Evolutionary conservation across 1,139 yeast species (phyloP), one percentile per base, ranked within the genome.

Genomic region (Saccharomyces hybrid): DNA sequence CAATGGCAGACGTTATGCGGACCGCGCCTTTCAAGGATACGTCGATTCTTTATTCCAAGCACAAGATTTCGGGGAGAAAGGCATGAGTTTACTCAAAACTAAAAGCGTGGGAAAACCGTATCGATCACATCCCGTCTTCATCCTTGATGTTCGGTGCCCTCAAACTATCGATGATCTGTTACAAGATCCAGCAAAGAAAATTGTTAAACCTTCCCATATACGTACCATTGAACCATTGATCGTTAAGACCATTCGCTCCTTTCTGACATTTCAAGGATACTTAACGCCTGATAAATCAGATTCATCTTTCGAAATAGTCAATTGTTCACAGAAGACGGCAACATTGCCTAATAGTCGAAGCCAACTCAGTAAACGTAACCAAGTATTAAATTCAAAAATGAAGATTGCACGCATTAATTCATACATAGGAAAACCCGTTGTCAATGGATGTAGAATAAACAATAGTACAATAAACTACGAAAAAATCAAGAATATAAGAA

Each of bases 181-280:
- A 2, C 81, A 78, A 57, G 78, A 76, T 55, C 75, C 80, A 0
- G 59, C 72, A 0, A 79, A 79, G 60, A 62, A 53, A 26, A 63
- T 73, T 6, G 58, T 60, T 29, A 50, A 53, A 1, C 65, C 76
- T 1, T 62, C 66, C 23, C 64, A 70, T 44, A 59, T 71, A 48
- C 58, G 61, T 6, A 58, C 68, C 0, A 55, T 79, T 0, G 60
- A 55, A 7, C 66, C 71, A 2, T 65, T 79, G 57, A 55, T 78
- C 1, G 38, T 61, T 4, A 72, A 62, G 55, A 61, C 68, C 0
- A 68, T 73, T 51, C 59, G 54, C 5, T 66, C 65, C 26, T 77
- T 73, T 60, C 54, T 73, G 16, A 62, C 57, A 31, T 51, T 59
- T 4, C 68, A 65, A 53, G 69, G 71, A 1, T 68, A 63, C 46